Conservation (phyloP, 208 protist genomes). For the Trypanosomatidae sp. region DNA sequence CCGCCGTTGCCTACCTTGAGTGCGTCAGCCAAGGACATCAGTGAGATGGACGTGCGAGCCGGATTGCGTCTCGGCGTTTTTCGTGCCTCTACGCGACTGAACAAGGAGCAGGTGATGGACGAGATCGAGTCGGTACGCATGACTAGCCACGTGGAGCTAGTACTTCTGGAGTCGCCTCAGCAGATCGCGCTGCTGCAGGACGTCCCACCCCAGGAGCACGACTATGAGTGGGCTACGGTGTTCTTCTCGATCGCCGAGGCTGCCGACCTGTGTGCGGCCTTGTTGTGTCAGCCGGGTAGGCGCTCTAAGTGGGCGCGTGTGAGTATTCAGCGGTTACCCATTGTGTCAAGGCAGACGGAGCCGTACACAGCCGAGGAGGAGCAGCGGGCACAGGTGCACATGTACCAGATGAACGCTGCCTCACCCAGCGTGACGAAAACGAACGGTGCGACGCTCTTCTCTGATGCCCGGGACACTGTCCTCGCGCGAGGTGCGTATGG, state of each 20-base stretch:
- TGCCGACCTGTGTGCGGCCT: conserved; percentile 27
- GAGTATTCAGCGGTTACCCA: conserved; percentile 25
- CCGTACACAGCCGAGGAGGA: conserved; percentile 18
- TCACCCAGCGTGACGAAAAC: neutral
- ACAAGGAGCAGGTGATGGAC: conserved; percentile 36
- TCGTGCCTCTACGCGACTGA: conserved; percentile 13
- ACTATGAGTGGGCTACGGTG: conserved; percentile 30
- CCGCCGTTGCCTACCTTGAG: conserved; percentile 27
- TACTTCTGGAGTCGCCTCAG: conserved; percentile 20
- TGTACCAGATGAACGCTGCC: conserved; percentile 23
- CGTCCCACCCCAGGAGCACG: conserved; percentile 21
- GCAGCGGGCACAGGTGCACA: conserved; percentile 23
- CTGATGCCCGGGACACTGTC: conserved; percentile 14
- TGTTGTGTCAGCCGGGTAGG: conserved; percentile 26
- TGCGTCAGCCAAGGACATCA: conserved; percentile 25
- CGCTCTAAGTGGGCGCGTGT: conserved; percentile 30
- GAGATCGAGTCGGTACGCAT: conserved; percentile 38
- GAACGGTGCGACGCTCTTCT: neutral
- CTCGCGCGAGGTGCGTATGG: conserved; percentile 12
- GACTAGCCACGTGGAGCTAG: conserved; percentile 30
- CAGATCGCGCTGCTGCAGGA: neutral
- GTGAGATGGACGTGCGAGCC: conserved; percentile 30
- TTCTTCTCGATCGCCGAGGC: conserved; percentile 30
- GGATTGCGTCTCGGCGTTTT: conserved; percentile 27
- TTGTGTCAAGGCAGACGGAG: conserved; percentile 9